Percentiles rank a stretch among this genome's conserved stretches.
phyloP scores from a whole-genome alignment of 1,284 basidiomycete genomes.

The Irpex sp. region DNA sequence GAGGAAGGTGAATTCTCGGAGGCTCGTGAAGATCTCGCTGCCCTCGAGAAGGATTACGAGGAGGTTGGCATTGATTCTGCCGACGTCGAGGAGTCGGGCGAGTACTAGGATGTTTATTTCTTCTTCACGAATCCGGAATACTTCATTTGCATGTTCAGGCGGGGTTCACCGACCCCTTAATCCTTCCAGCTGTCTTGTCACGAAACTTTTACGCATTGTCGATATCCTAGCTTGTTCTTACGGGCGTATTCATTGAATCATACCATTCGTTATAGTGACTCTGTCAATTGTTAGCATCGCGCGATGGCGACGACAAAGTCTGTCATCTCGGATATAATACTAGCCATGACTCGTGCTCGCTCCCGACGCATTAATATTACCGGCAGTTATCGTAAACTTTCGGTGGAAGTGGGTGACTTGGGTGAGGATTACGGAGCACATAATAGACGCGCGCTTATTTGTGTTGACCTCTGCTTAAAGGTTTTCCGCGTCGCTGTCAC shows the following conservation, averaged over 20 bases:
- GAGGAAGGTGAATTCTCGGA: constrained; percentile 99
- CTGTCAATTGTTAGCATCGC: constrained; percentile 12
- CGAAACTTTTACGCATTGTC: constrained; percentile 23
- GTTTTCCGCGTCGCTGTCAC: constrained; percentile 2
- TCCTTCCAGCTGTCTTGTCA: constrained; percentile 15
- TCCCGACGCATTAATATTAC: not conserved
- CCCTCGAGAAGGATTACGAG: constrained; percentile 96
- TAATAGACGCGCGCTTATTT: not conserved
- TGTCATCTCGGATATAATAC: too few species aligned
- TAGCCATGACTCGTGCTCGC: not conserved
- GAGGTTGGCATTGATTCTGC: constrained; percentile 92
- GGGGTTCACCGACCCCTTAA: constrained; percentile 13
- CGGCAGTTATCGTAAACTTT: too few species aligned
- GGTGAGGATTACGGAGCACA: not conserved
- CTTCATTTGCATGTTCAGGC: constrained; percentile 20
- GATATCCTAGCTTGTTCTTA: constrained; percentile 28
- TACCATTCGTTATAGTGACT: constrained; percentile 30
- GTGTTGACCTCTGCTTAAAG: not conserved
- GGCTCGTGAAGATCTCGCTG: constrained; percentile 95
- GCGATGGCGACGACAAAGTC: not conserved
- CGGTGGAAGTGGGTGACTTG: too few species aligned
- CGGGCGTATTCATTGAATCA: constrained; percentile 24
- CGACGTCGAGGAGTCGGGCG: constrained; percentile 77
- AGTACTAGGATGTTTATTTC: constrained; percentile 51
- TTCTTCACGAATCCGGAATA: constrained; percentile 14